Evolutionary conservation across 176 grass and related monocot species (phyloP), one percentile per base, ranked within the genome.

Genomic region (Oryza coarctata): DNA sequence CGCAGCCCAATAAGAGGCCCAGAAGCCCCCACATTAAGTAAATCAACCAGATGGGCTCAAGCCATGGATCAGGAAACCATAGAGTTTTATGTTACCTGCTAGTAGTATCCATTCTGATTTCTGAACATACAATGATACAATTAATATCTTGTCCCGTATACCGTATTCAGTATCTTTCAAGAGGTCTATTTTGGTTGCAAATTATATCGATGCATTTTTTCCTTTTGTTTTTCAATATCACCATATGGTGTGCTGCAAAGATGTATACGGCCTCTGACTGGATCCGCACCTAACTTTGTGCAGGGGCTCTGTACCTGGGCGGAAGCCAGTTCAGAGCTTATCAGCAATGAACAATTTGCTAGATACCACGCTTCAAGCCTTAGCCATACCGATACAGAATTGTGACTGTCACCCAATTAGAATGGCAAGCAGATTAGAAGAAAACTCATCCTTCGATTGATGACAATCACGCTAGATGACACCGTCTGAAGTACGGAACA

Each of bases 301-400:
- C 71, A 22, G 10, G 71, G 9, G 31, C 81, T 67, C 23, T 40
- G 62, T 28, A 83, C 43, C 82, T 58, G 62, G 65, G 30, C 40
- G 13, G 30, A 29, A 75, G 30, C 68, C 39, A 34, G 34, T 73
- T 22, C 14, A 17, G 10, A 28, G 39, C 69, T 71, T 18, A 26
- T 65, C 70, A 63, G 32, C 2, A 25, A 26, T 14, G 36, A 32
- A 26, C 2, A 12, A 33, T 50, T 33, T 47, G 43, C 47, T 13
- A 32, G 43, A 50, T 73, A 8, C 8, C 20, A 55, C 20, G 49
- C 29, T 62, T 23, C 1, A 25, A 10, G 35, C 7, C 66, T 61
- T 57, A 12, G 20, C 33, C 23, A 22, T 34, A 12, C 13, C 15
- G 5, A 23, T 29, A 14, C 18, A 55, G 50, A 55, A 55, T 55